Base-by-base conservation (phyloP, 768 basidiomycete species). In the Hygrocybe punicea region DNA sequence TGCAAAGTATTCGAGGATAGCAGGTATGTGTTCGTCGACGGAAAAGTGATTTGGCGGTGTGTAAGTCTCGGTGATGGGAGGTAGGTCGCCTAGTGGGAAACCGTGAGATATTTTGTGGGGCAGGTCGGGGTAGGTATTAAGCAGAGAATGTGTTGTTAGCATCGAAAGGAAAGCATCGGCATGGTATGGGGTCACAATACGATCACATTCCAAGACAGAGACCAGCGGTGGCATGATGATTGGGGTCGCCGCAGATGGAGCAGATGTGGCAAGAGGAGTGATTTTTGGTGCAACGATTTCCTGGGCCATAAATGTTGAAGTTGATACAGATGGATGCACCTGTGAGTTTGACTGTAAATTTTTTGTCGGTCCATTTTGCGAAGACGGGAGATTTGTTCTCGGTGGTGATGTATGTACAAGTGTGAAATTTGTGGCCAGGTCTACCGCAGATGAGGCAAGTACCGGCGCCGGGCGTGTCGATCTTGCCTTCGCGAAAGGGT, bases 1-100 rank as follows among this genome's bases (percentile, higher is more conserved):
- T 6, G 33, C 29, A 7, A 67, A 21, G 33, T 66, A 67, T 11
- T 60, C 56, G 3, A 11, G 14, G n/a, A 63, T 53, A 7, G 55
- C 35, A 7, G 53, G 48, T 10, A 23, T 17, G 37, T 65, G 45
- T 11, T 52, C 21, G 1, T 23, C 2, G n/a, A 54, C 60, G 1
- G 63, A 64, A 1, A 48, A 51, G n/a, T 57, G 55, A 25, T 69
- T 64, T 1, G 53, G 53, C 4, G 58, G 47, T 16, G 62, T 63
- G 39, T 57, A 53, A 0, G 57, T 51, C 5, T 45, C 16, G 9
- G 24, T 19, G 0, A 63, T 21, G 8, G 6, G 1, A 1, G 73
- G 69, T 62, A 77, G 71, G 2, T 61, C 39, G 1, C 74, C 72
- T 2, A 76, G 54, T 0, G 70, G 71, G 51, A 76, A 76, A 2